These are phyloP conservation scores for Pilaira anomala DNA, from an alignment of 192 early-diverging fungal genomes.

Conservation along the genomic window DNA sequence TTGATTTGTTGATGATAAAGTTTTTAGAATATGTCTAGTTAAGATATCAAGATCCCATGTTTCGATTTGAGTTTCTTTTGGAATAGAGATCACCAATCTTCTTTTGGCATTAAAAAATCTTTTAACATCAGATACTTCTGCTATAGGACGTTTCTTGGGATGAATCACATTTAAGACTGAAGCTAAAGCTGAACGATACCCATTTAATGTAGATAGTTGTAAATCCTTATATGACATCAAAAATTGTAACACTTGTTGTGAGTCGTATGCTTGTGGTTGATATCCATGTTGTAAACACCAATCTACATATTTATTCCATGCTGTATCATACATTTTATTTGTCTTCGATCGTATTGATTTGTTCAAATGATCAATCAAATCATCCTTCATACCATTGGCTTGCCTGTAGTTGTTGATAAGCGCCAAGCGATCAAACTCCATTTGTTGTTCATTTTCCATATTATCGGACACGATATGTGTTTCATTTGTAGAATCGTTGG, in stretches of 20 bases:
- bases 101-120: background rate
- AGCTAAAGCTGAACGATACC: background rate
- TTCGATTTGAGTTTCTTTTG: background rate
- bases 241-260: background rate
- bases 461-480: background rate
- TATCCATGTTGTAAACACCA: background rate
- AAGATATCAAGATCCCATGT: background rate
- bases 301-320: background rate
- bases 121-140: background rate
- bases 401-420: conserved; percentile 10
- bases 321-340: background rate
- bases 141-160: background rate
- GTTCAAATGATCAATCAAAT: background rate
- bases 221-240: background rate
- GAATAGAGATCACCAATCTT: background rate
- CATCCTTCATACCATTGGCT: background rate
- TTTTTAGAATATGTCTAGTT: background rate
- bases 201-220: conserved; percentile 4
- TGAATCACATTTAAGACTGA: background rate
- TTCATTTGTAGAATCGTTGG: conserved; percentile 3
- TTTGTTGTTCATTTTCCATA: conserved; percentile 2
- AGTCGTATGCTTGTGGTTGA: background rate
- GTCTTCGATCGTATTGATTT: too few species aligned
- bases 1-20: background rate
- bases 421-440: conserved; percentile 8